phyloP scores from a whole-genome alignment of 148 eudicot genomes.

The Rhododendron molle region DNA sequence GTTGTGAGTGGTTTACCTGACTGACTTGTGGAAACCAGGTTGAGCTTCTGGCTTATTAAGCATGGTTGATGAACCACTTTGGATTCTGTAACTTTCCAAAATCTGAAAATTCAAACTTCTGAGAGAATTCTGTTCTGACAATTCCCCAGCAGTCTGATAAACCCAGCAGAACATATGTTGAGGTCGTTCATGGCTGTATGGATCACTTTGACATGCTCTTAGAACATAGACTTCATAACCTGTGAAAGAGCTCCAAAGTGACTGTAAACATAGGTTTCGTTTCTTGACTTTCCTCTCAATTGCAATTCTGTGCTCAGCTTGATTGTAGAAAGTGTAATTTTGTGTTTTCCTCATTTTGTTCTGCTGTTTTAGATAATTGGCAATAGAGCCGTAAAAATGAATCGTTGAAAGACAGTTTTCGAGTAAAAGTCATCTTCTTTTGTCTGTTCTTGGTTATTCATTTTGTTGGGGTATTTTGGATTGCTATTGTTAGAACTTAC shows the following conservation, averaged over 20 bases:
- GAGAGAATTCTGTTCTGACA: neutral
- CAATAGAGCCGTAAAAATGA: neutral
- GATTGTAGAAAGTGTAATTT: neutral
- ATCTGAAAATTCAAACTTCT: neutral
- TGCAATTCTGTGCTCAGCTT: neutral
- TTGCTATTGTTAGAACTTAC: constrained; percentile 6
- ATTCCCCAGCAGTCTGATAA: neutral
- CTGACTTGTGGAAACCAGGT: neutral
- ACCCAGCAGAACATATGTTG: neutral
- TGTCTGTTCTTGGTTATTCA: neutral
- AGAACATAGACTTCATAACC: neutral
- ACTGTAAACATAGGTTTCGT: neutral
- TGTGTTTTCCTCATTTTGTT: neutral
- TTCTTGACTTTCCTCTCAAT: neutral
- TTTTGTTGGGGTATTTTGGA: neutral
- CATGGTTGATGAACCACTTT: neutral
- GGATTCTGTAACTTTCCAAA: neutral
- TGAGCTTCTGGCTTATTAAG: constrained; percentile 5
- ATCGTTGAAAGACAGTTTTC: neutral
- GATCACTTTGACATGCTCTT: neutral
- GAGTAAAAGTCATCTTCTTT: neutral
- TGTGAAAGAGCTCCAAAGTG: neutral
- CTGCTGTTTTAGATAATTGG: neutral
- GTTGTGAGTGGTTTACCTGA: neutral
- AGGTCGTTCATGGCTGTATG: neutral